Conservation (phyloP, 108 stramenopile species). For the Skeletonema tropicum region DNA sequence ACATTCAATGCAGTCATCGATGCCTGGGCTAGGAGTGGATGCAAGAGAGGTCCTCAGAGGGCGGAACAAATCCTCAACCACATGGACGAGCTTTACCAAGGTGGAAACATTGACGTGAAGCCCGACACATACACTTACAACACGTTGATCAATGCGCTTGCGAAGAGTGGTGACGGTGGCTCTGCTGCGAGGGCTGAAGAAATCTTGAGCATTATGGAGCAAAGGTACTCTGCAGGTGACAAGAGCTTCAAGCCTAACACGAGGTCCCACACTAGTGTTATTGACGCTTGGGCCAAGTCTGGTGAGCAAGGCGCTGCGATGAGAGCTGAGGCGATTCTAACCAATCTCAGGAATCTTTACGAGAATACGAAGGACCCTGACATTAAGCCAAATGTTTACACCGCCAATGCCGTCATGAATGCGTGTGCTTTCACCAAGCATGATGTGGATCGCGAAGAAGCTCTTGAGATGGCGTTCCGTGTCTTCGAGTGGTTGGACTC, state of each 20-base stretch:
- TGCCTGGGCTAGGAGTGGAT: constrained; percentile 84
- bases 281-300: constrained; percentile 70
- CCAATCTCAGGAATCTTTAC: constrained; percentile 44
- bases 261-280: constrained; percentile 55
- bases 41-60: constrained; percentile 76
- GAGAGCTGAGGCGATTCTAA: constrained; percentile 67
- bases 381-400: constrained; percentile 60
- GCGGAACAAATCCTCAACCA: constrained; percentile 89
- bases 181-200: constrained; percentile 62
- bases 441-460: constrained; percentile 46
- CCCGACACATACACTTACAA: constrained; percentile 90
- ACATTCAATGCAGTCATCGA: constrained; percentile 84
- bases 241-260: constrained; percentile 58
- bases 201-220: constrained; percentile 55
- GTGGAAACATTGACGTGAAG: constrained; percentile 80
- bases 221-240: constrained; percentile 47
- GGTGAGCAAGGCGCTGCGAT: constrained; percentile 55
- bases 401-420: constrained; percentile 64
- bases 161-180: constrained; percentile 54
- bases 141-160: constrained; percentile 66
- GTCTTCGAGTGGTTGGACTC: constrained; percentile 80
- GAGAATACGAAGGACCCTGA: constrained; percentile 47
- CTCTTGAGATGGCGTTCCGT: constrained; percentile 83
- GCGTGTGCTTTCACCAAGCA: constrained; percentile 78
- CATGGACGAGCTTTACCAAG: constrained; percentile 86